These are phyloP conservation scores for Solanum gracilifrons DNA, from an alignment of 257 asterid species.

Conservation along the genomic window DNA sequence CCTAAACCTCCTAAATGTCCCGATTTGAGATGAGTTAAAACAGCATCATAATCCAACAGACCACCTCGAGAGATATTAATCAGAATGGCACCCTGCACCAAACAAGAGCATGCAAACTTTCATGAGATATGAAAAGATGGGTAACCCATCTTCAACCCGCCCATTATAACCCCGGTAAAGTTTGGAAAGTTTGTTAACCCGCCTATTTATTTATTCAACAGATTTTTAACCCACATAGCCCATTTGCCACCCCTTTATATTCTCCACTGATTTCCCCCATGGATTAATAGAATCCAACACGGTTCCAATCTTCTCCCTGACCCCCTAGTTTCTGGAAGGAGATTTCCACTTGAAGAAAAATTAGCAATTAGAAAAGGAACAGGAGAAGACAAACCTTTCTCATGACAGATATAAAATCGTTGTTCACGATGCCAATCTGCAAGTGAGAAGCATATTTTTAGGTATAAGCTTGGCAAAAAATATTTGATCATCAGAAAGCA, in stretches of 20 bases:
- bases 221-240: neutral
- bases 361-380: too few relatives aligned
- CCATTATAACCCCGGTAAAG: neutral
- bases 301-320: neutral
- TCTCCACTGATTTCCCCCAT: neutral
- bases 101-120: neutral
- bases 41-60: slow-evolving; percentile 69
- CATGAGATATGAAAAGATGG: too few relatives aligned
- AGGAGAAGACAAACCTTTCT: slow-evolving; percentile 73
- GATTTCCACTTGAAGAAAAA: neutral
- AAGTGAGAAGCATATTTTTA: slow-evolving; percentile 3
- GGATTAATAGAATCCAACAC: neutral
- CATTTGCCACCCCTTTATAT: neutral
- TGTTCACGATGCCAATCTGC: slow-evolving; percentile 74
- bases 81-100: slow-evolving; percentile 61
- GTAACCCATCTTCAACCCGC: neutral
- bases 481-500: neutral
- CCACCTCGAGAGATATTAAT: slow-evolving; percentile 86
- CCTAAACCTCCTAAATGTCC: slow-evolving; percentile 97
- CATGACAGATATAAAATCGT: slow-evolving; percentile 71
- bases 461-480: neutral
- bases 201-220: neutral
- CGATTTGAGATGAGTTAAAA: slow-evolving; percentile 48
- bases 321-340: neutral
- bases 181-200: neutral